Base-by-base conservation (phyloP, 441 rosid species). In the Euphorbia neoarborescens region DNA sequence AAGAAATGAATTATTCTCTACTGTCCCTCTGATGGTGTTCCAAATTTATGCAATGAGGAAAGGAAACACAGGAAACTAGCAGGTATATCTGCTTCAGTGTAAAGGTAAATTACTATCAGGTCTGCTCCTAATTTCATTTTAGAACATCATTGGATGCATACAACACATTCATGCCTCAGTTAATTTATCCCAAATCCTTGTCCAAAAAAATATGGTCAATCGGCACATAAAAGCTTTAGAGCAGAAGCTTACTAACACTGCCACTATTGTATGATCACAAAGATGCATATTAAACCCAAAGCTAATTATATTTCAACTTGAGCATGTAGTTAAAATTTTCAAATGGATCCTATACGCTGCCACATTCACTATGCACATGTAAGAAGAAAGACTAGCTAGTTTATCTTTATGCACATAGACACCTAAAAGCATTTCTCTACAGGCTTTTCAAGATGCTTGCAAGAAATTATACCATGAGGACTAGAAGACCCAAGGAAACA, bases 291-390 rank as follows among this genome's bases (percentile, higher is more conserved):
- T 53, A 12, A 22, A 20, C 22, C 58, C 8, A 58, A 59, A 19
- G 15, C 42, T 38, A 42, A 28, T 20, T 40, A 35, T 58, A 27
- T 27, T 24, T 53, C 7, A 27, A 27, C 28, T 48, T 27, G 14
- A 19, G 8, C 38, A 38, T 19, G 17, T 24, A 9, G 22, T 25
- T 73, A 27, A 50, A 20, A 64, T n/a, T 38, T 44, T 28, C 30
- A 50, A 68, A 51, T n/a, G 34, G 7, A 44, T 42, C 24, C 66
- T 19, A 10, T 13, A 35, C 8, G 25, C 38, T 44, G 32, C 51
- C 12, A 69, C 11, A 37, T n/a, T 50, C 30, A 27, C 30, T 24
- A 44, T 34, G 54, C n/a, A 10, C 64, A 74, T 44, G 62, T 59
- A 51, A 53, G 56, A 28, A n/a, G n/a, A n/a, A n/a, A n/a, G 11